Conservation (phyloP, 495 filamentous ascomycete species). For the Chaetomidium leptoderma region DNA sequence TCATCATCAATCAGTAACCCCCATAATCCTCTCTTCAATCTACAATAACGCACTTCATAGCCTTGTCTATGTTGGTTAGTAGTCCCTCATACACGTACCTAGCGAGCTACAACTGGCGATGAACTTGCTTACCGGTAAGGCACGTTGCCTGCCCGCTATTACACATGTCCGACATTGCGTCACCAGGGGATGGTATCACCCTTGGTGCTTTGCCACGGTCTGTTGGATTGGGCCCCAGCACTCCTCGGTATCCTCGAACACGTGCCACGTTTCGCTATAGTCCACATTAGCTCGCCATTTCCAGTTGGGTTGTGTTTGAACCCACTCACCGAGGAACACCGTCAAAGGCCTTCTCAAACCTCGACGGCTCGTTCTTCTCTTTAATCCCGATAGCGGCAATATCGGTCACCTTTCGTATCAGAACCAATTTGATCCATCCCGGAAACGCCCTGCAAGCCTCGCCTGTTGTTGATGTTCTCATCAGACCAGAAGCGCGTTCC, state of each 20-base stretch:
- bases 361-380: constrained; percentile 63
- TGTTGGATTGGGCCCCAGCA: constrained; percentile 40
- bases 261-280: constrained; percentile 59
- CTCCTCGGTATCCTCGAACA: constrained; percentile 73
- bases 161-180: too few relatives aligned
- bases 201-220: constrained; percentile 21
- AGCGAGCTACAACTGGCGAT: too few relatives aligned
- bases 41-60: too few relatives aligned
- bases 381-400: constrained; percentile 63
- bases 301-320: neutral
- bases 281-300: neutral
- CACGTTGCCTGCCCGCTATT: too few relatives aligned
- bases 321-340: constrained; percentile 51
- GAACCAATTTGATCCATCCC: constrained; percentile 73
- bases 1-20: too few relatives aligned
- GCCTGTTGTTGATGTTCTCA: neutral
- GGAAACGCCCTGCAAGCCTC: constrained; percentile 49
- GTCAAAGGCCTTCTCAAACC: constrained; percentile 82
- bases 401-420: constrained; percentile 77
- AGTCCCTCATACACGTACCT: too few relatives aligned
- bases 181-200: too few relatives aligned
- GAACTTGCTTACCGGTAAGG: too few relatives aligned
- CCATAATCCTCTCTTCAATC: too few relatives aligned
- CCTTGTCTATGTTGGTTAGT: too few relatives aligned
- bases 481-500: neutral